phyloP scores from a whole-genome alignment of 805 yeast species.

The Naumovozyma dairenensis region DNA sequence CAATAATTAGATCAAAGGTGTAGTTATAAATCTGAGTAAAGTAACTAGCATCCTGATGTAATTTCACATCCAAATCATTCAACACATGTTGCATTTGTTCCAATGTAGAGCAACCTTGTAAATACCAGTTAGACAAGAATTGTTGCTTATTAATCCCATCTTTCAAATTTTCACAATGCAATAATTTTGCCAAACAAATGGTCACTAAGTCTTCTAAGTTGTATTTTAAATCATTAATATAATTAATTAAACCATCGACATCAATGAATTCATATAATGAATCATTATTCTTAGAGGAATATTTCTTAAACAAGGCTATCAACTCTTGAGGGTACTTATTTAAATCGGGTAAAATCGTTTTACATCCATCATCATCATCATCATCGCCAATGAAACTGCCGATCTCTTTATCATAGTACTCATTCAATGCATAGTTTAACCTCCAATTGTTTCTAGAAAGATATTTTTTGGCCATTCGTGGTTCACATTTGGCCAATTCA shows the following conservation, averaged over 20 bases:
- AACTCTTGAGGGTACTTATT: conserved; percentile 14
- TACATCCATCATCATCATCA: too few species aligned
- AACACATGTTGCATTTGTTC: conserved; percentile 39
- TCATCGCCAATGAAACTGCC: conserved; percentile 13
- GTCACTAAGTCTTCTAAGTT: conserved; percentile 69
- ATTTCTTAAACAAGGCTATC: conserved; percentile 12
- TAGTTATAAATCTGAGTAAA: conserved; percentile 57
- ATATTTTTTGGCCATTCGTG: conserved; percentile 15
- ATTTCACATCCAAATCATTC: conserved; percentile 25
- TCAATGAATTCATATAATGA: conserved; percentile 41
- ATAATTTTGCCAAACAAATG: conserved; percentile 57
- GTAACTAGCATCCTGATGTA: conserved; percentile 32
- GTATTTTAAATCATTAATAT: conserved; percentile 55
- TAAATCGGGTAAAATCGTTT: not conserved
- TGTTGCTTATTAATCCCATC: conserved; percentile 16
- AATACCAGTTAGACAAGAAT: conserved; percentile 18
- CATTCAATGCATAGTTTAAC: conserved; percentile 25
- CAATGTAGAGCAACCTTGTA: conserved; percentile 25
- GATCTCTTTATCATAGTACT: conserved; percentile 23
- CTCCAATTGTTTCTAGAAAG: conserved; percentile 21
- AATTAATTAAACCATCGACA: conserved; percentile 67
- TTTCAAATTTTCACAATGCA: conserved; percentile 32
- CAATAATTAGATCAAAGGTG: conserved; percentile 58
- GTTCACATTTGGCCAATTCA: conserved; percentile 16
- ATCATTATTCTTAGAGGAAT: conserved; percentile 13